Evolutionary conservation across 805 yeast species (phyloP), one percentile per base, ranked within the genome.

Genomic region (Sungouiozyma intestinalis): DNA sequence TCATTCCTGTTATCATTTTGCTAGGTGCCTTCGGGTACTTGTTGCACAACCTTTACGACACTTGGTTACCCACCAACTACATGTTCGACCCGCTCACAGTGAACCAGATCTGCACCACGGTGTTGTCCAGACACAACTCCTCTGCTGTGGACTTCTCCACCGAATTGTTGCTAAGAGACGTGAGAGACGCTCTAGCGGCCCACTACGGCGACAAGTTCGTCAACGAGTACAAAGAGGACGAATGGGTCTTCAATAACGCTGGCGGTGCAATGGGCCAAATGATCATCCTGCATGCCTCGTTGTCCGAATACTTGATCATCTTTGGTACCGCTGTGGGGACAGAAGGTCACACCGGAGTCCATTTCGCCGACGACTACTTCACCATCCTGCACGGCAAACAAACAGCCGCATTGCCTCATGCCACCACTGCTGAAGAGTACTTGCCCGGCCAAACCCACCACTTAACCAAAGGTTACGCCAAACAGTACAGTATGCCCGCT

Each of bases 191-290:
- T 29, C 60, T 88, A 45, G 69, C 78, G 47, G 67, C 62, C 3
- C 74, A 69, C 37, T 92, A 92, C 60, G 94, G 95, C 11, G 78
- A 76, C 6, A 74, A 76, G 20, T 58, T 73, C 50, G 74, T 90
- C 64, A 85, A 85, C 64, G 78, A 77, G 49, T 71, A 81, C 50
- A 76, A 79, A 59, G 68, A 71, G 40, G 82, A 83, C 41, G 90
- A 88, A 50, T 92, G 97, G 97, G 82, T 92, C 40, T 90, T 79
- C 75, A 92, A 92, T 73, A 86, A 85, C 55, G 98, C 98, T 3
- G 98, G 98, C 42, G 95, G 95, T 52, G 97, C 98, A 40, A 92
- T 92, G 98, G 92, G 94, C 18, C 78, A 87, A 42, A 90, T 92
- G 97, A 74, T 85, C 53, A 85, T 92, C 47, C 70, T 90, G 50